Base-by-base conservation (phyloP, 805 yeast species). In the Yarrowia porcina region DNA sequence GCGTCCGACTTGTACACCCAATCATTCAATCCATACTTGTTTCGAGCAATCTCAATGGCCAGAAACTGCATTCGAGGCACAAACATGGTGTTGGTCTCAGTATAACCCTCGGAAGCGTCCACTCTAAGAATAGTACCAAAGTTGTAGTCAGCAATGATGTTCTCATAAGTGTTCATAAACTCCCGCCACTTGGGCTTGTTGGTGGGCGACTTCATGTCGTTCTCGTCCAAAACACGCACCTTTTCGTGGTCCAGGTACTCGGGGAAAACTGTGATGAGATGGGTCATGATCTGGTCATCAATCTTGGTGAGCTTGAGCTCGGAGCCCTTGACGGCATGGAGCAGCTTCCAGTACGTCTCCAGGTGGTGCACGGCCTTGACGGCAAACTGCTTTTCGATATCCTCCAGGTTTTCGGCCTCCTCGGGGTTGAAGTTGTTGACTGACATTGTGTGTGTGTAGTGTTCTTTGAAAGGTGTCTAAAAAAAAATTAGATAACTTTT, bases 301-400 rank as follows among this genome's bases (percentile, higher is more conserved):
- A 69, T 45, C 61, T 66, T 65, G 18, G 80, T 76, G 39, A 75
- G 79, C 72, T 84, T 88, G 66, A 93, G 80, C 68, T 82, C 83
- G 44, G 94, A 82, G n/a, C 96, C 97, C 65, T 87, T 85, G 63
- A 91, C 77, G 68, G 84, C 83, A 64, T 82, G 82, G 63, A 94
- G 76, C 64, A 94, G 75, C 52, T 81, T 80, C 97, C 97, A 94
- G 82, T 93, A 94, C 1, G 97, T 87, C 72, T 90, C 75, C 67
- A 41, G 42, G 74, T 94, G 98, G 75, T 83, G 86, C 17, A 94
- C 99, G 5, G 98, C 99, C 76, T 88, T 90, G 65, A 94, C 99
- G 42, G 99, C 98, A 72, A 94, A 94, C 78, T 94, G 98, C 81
- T 85, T 90, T 76, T 94, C 99, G 71, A 94, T 90, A 70, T 90